These are phyloP conservation scores for Ilex asprella DNA, from an alignment of 257 asterid species.

Conservation along the genomic window DNA sequence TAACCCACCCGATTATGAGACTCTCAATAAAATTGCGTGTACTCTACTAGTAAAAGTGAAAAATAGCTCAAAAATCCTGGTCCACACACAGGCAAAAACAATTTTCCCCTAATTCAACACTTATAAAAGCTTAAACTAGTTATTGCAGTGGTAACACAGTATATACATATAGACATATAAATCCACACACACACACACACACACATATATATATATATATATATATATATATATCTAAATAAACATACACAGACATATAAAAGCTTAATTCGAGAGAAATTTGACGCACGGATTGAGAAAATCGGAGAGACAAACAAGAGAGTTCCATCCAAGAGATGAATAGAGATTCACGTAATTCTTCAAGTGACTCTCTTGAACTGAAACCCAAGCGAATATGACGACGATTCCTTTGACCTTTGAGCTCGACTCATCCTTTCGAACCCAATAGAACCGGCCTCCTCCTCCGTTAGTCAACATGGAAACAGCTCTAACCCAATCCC, in stretches of 20 bases:
- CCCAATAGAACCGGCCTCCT: conserved; percentile 66
- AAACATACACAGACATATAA: no score
- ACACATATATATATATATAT: neutral
- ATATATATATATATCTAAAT: neutral
- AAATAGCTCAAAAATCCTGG: no score
- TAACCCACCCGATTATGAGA: no score
- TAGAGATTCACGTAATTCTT: conserved; percentile 41
- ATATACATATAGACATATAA: neutral
- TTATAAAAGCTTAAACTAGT: no score
- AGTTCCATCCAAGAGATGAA: conserved; percentile 74
- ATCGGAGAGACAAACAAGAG: conserved; percentile 75
- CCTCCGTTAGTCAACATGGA: conserved; percentile 35
- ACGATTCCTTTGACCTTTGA: conserved; percentile 51
- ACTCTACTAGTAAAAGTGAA: no score
- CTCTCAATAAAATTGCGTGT: no score
- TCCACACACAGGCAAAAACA: no score
- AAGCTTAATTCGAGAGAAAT: conserved; percentile 1
- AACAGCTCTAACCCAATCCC: conserved; percentile 1
- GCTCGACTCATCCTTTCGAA: conserved; percentile 17
- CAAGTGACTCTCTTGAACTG: conserved; percentile 47
- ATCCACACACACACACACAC: no score
- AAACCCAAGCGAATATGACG: conserved; percentile 63
- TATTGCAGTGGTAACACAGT: neutral
- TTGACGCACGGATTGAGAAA: conserved; percentile 58
- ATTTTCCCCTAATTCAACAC: no score